Percentiles rank a stretch among this genome's conserved stretches.
These are phyloP conservation scores for Aristolochia fimbriata DNA, from an alignment of 164 flowering plant species.

Conservation along the genomic window DNA sequence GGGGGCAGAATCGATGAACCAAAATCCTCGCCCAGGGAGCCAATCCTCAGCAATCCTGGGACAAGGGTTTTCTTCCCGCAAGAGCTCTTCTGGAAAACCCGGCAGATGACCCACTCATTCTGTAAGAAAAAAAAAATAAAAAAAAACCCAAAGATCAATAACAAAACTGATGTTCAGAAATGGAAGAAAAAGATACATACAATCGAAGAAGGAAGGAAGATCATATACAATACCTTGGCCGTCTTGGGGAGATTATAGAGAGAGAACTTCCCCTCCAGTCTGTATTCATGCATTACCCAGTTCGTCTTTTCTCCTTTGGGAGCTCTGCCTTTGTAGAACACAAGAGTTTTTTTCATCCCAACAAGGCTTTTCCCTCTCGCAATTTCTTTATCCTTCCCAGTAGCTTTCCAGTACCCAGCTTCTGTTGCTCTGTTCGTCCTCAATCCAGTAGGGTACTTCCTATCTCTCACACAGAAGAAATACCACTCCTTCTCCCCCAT, in stretches of 20 bases:
- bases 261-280: slow-evolving; percentile 73
- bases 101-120: slow-evolving; percentile 98
- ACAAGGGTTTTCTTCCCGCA: slow-evolving; percentile 72
- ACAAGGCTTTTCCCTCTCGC: slow-evolving; percentile 59
- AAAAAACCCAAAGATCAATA: too few species aligned
- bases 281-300: slow-evolving; percentile 95
- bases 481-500: slow-evolving; percentile 97
- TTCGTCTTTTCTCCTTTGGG: slow-evolving; percentile 82
- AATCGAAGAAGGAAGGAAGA: neutral
- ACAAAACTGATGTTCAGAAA: neutral
- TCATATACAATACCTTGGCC: slow-evolving; percentile 34
- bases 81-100: slow-evolving; percentile 72
- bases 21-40: slow-evolving; percentile 27
- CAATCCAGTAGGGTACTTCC: slow-evolving; percentile 89
- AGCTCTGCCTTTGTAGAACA: slow-evolving; percentile 93
- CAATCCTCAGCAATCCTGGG: slow-evolving; percentile 35
- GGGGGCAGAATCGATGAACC: slow-evolving; percentile 47
- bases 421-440: slow-evolving; percentile 92
- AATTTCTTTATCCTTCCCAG: slow-evolving; percentile 93
- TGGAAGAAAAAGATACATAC: too few species aligned
- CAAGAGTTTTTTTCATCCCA: slow-evolving; percentile 96
- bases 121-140: slow-evolving; percentile 21
- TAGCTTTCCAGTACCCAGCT: slow-evolving; percentile 96
- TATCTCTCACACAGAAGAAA: slow-evolving; percentile 87
- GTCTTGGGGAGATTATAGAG: slow-evolving; percentile 56